A percentile compares a stretch with the other conserved stretches of the same genome.
Evolutionary conservation across 2,329 filamentous ascomycete species (phyloP).

Genomic region (Graphiopsis chlorocephala): DNA sequence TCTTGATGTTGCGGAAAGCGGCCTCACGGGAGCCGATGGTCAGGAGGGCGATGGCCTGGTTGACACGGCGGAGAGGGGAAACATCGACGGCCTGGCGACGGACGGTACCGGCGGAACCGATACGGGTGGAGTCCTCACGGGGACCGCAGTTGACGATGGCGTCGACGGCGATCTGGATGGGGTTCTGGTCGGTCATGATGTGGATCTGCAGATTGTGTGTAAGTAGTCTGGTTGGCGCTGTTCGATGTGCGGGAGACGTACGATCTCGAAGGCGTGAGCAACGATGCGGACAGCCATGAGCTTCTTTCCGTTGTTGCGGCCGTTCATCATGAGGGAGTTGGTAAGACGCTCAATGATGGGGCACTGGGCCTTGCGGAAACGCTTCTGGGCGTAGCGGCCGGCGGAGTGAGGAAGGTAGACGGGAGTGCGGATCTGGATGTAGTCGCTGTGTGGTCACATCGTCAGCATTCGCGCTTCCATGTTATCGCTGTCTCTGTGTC

Average conservation of each 20-base stretch:
- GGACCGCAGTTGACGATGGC: conserved; percentile 99
- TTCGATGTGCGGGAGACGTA: conserved; percentile 55
- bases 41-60: conserved; percentile 98
- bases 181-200: conserved; percentile 99
- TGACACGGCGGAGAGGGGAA: conserved; percentile 97
- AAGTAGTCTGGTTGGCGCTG: conserved; percentile 7
- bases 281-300: conserved; percentile 99
- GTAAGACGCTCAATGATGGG: conserved; percentile 99
- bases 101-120: conserved; percentile 98
- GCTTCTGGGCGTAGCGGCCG: conserved; percentile 97
- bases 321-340: conserved; percentile 99
- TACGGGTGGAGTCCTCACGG: conserved; percentile 99
- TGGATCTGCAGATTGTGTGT: conserved; percentile 66
- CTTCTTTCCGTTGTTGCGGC: conserved; percentile 99
- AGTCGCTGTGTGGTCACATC: conserved; percentile 67
- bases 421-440: conserved; percentile 98
- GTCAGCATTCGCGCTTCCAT: conserved; percentile 13
- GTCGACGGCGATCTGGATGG: conserved; percentile 98
- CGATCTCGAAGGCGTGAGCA: conserved; percentile 98
- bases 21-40: conserved; percentile 99
- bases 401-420: conserved; percentile 99
- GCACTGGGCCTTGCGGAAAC: conserved; percentile 99
- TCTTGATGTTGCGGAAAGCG: conserved; percentile 99
- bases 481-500: conserved; percentile 4
- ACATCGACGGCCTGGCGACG: conserved; percentile 99